Conservation (phyloP, 139 green algal genomes). For the Coccomyxa sp. region DNA sequence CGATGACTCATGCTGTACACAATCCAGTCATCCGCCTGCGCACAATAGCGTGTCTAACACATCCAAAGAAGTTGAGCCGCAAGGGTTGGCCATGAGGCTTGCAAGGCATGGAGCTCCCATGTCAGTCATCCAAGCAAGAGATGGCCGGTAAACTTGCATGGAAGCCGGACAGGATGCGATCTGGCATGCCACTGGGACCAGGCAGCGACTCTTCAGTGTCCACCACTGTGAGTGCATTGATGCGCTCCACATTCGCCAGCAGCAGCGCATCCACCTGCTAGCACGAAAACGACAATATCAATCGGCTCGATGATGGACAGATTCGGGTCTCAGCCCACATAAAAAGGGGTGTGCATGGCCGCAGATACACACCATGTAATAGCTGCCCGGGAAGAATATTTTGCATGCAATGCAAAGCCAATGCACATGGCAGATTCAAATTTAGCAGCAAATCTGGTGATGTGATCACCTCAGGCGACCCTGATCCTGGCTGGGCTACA, state of each 20-base stretch:
- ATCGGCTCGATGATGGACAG: neutral
- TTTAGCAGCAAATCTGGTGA: too few species aligned
- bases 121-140: neutral
- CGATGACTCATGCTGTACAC: neutral
- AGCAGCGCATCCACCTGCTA: too few species aligned
- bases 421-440: neutral
- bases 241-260: neutral
- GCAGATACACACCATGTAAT: neutral
- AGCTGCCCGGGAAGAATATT: neutral
- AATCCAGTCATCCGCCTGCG: conserved; percentile 1
- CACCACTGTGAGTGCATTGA: neutral
- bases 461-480: too few species aligned
- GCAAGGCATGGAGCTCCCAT: neutral
- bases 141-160: neutral
- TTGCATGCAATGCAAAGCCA: neutral
- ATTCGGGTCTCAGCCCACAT: neutral
- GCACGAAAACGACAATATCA: neutral
- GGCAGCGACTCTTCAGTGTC: neutral
- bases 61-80: neutral
- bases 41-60: neutral
- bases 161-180: neutral
- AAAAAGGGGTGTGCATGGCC: neutral
- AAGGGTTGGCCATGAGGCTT: neutral
- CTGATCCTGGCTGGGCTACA: too few species aligned
- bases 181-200: neutral